Evolutionary conservation across 2,329 filamentous ascomycete species (phyloP).

Genomic region (Iodosphaeria phyllophila): DNA sequence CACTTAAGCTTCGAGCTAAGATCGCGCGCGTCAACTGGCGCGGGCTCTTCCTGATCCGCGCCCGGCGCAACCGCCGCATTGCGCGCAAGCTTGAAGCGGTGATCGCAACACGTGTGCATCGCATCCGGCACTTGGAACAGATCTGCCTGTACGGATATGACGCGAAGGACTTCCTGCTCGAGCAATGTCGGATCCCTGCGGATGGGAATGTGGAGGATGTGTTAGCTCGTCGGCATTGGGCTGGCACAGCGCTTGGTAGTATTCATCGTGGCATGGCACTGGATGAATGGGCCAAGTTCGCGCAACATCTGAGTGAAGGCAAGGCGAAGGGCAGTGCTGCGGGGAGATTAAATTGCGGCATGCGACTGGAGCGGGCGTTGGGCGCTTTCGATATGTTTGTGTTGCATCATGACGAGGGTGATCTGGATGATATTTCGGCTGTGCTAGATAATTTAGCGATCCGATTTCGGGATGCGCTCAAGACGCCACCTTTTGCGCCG

Average conservation of each 20-base stretch:
- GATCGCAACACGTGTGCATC: constrained; percentile 48
- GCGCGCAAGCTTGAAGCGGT: constrained; percentile 44
- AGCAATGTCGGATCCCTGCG: constrained; percentile 40
- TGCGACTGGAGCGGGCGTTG: constrained; percentile 51
- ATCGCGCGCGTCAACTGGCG: constrained; percentile 57
- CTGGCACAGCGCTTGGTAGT: constrained; percentile 53
- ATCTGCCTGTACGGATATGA: constrained; percentile 67
- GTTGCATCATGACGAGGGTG: constrained; percentile 50
- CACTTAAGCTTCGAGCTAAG: constrained; percentile 30
- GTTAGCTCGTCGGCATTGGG: constrained; percentile 59
- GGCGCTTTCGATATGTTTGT: constrained; percentile 84
- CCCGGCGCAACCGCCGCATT: constrained; percentile 30
- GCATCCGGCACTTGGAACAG: constrained; percentile 48
- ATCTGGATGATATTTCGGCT: constrained; percentile 38
- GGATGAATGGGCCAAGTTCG: constrained; percentile 50
- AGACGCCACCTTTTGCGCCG: too few species aligned
- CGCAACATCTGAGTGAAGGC: too few species aligned
- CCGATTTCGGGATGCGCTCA: constrained; percentile 31
- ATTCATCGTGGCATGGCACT: constrained; percentile 70
- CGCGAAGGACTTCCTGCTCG: constrained; percentile 66
- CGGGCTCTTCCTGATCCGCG: constrained; percentile 38
- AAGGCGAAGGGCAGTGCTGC: too few species aligned
- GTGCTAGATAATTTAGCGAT: constrained; percentile 50
- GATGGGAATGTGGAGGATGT: constrained; percentile 53
- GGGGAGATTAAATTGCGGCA: constrained; percentile 23